Base-by-base conservation (phyloP, 2,329 filamentous ascomycete genomes). In the Daldinia eschscholtzii region DNA sequence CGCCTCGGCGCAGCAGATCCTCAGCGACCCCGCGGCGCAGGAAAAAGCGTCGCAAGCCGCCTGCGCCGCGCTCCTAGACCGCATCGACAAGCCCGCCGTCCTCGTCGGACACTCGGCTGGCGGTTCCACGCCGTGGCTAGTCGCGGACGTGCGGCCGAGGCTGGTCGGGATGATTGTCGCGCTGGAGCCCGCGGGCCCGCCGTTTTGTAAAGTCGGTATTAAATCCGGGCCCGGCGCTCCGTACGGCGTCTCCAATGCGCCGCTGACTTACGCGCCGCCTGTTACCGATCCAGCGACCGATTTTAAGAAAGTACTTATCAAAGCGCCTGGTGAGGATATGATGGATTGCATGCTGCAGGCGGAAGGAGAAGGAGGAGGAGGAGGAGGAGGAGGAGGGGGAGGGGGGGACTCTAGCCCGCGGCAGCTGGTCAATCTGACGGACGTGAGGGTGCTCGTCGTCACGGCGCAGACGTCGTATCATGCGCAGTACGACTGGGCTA, bases 191-290 rank as follows among this genome's bases (percentile, higher is more conserved):
- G 78, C 77, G 0, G 84, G 84, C 0, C 84, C 85, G 10, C 84
- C 83, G 0, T 87, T 86, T 71, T 77, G 71, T 28, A 81, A 85
- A 13, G 78, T 77, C 9, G 74, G 80, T 33, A 79, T 83, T 39
- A 79, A 76, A n/a, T 79, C 73, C 23, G 73, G 70, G 0, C 67
- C 79, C 0, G 75, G 78, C 2, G 76, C 81, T 1, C 72, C 78
- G 0, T 88, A 80, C 73, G 86, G 85, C 0, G 68, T 88, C 5
- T 81, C 84, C 5, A 80, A 84, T 50, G 80, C 84, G n/a, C 82
- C 84, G 0, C 65, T 88, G 15, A 81, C 80, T 0, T 88, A 86
- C 71, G 76, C 76, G 1, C 85, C 85, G 10, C 73, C 80, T 0
- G 80, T 85, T 9, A 68, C 67, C 0, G 75, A 84, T 65, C 77